Percentiles rank a stretch among this genome's conserved stretches.
Evolutionary conservation across 176 grass and related monocot species (phyloP).

Genomic region (Poa pratensis): DNA sequence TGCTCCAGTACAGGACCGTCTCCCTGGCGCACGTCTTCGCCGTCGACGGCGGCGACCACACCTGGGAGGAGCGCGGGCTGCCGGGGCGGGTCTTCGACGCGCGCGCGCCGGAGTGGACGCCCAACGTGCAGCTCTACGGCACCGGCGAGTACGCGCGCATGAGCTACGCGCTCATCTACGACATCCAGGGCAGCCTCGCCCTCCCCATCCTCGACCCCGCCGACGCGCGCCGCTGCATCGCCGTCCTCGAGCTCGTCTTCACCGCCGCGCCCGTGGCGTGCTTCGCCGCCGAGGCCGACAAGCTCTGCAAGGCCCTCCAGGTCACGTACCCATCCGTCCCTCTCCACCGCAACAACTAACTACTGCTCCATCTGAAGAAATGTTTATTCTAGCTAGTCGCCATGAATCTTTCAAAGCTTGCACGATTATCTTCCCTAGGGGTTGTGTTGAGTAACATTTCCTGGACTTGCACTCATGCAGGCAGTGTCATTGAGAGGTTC

Average conservation of each 20-base stretch:
- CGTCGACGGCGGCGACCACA: conserved; percentile 50
- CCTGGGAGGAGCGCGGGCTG: conserved; percentile 56
- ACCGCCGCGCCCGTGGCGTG: conserved; percentile 53
- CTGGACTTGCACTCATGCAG: conserved; percentile 44
- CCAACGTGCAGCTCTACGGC: conserved; percentile 93
- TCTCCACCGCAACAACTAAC: not conserved
- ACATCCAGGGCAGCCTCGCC: conserved; percentile 80
- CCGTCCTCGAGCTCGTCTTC: conserved; percentile 86
- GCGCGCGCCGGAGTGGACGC: conserved; percentile 86
- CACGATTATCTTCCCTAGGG: not conserved
- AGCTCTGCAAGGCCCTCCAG: conserved; percentile 88
- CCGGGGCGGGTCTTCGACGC: conserved; percentile 79
- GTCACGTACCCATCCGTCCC: conserved; percentile 23
- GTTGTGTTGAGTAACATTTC: conserved; percentile 11
- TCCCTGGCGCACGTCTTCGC: conserved; percentile 77
- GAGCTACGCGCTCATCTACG: conserved; percentile 84
- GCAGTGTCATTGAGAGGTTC: conserved; percentile 71
- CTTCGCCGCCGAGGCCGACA: conserved; percentile 69
- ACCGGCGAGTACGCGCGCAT: conserved; percentile 88
- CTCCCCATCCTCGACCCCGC: conserved; percentile 80
- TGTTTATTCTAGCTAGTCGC: not conserved
- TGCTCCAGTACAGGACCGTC: conserved; percentile 82
- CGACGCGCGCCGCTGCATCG: conserved; percentile 49
- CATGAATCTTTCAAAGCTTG: not conserved
- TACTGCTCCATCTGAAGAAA: not conserved